Percentiles rank a stretch among this genome's conserved stretches.
phyloP scores from a whole-genome alignment of 768 basidiomycete species.

The Cystofilobasidium macerans region DNA sequence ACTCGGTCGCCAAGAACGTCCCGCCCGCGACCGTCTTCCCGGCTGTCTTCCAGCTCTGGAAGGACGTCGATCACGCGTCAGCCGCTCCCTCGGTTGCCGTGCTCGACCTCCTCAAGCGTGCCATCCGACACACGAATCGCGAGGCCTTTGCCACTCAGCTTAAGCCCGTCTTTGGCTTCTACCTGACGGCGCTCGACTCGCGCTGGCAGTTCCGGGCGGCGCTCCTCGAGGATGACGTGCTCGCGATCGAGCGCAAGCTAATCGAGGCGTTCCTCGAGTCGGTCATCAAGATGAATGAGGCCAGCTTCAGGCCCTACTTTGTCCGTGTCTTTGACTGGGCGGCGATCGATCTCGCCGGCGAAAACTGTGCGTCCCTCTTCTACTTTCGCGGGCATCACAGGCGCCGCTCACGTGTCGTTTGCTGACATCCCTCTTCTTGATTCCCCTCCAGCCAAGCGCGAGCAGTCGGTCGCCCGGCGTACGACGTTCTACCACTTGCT shows the following conservation, averaged over 20 bases:
- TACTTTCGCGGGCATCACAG: too few relatives aligned
- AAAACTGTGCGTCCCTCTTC: conserved; percentile 25
- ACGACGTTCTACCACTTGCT: conserved; percentile 68
- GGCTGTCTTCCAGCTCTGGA: conserved; percentile 45
- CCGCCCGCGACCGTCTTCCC: conserved; percentile 59
- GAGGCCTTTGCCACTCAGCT: conserved; percentile 55
- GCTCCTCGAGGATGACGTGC: conserved; percentile 11
- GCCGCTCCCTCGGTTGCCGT: conserved; percentile 43
- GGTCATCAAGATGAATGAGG: conserved; percentile 84
- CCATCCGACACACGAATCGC: conserved; percentile 55
- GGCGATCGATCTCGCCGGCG: conserved; percentile 45
- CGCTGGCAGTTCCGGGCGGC: conserved; percentile 29
- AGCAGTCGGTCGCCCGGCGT: conserved; percentile 44
- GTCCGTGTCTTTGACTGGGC: conserved; percentile 92
- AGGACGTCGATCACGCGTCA: conserved; percentile 31
- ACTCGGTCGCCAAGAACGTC: conserved; percentile 57
- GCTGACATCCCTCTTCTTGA: conserved; percentile 13
- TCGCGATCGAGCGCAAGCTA: conserved; percentile 39
- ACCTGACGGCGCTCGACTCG: conserved; percentile 65
- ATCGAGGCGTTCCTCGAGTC: conserved; percentile 74
- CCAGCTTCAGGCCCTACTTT: conserved; percentile 81
- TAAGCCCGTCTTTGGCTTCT: conserved; percentile 60
- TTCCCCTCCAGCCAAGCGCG: conserved; percentile 15
- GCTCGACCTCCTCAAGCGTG: conserved; percentile 58
- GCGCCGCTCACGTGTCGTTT: too few relatives aligned